Evolutionary conservation across 805 yeast genomes (phyloP).

Genomic region (Komagataella mondaviorum): DNA sequence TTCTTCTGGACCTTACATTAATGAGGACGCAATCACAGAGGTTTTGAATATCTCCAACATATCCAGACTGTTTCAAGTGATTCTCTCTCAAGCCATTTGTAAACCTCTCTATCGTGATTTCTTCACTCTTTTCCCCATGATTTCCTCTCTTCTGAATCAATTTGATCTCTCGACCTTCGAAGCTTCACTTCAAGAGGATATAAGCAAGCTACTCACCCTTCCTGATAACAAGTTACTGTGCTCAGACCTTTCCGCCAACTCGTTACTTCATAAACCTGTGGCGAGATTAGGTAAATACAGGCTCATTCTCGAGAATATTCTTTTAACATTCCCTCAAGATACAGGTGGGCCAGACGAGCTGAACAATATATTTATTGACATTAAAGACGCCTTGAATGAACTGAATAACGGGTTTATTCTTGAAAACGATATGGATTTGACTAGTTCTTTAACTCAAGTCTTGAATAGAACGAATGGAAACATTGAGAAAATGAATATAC

Average conservation of each 20-base stretch:
- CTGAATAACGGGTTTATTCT: conserved; percentile 8
- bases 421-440: conserved; percentile 8
- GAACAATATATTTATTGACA: neutral
- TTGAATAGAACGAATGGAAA: conserved; percentile 1
- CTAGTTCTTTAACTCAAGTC: conserved; percentile 5
- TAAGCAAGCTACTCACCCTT: neutral
- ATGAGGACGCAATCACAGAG: neutral
- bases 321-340: conserved; percentile 15
- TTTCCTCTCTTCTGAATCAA: neutral
- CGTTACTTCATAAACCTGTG: conserved; percentile 32
- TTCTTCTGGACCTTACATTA: neutral
- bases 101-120: neutral
- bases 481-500: conserved; percentile 2
- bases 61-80: neutral
- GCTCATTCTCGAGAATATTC: conserved; percentile 30
- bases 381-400: conserved; percentile 1
- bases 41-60: neutral
- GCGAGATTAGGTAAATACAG: conserved; percentile 35
- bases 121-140: neutral
- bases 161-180: neutral
- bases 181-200: neutral
- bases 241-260: conserved; percentile 36
- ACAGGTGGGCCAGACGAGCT: conserved; percentile 7
- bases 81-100: neutral
- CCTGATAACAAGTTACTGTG: neutral